These are phyloP conservation scores for Dendrobium chrysotoxum DNA, from an alignment of 106 monocot genomes.

Conservation along the genomic window DNA sequence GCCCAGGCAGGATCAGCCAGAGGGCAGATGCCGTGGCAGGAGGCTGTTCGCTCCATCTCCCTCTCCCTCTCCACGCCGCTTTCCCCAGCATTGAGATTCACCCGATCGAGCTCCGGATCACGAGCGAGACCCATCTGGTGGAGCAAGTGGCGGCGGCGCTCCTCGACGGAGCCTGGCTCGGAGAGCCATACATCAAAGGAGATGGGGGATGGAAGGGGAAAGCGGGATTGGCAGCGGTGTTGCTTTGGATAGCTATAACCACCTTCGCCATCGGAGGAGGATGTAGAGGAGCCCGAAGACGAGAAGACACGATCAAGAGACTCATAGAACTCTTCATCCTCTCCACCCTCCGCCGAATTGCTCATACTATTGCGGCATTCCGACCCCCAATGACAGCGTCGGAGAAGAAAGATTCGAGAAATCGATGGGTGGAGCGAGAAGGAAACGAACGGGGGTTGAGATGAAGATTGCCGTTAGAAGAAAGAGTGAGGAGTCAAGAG, in stretches of 20 bases:
- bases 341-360: constrained; percentile 28
- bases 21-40: constrained; percentile 17
- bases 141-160: constrained; percentile 57
- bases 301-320: constrained; percentile 74
- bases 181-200: constrained; percentile 48
- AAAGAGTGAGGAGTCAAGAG: not conserved
- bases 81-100: not conserved
- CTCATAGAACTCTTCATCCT: constrained; percentile 60
- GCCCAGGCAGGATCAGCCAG: not conserved
- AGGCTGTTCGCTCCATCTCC: constrained; percentile 34
- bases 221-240: constrained; percentile 8
- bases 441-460: not conserved
- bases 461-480: not conserved
- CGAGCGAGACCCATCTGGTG: constrained; percentile 45
- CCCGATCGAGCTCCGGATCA: constrained; percentile 36
- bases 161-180: constrained; percentile 44
- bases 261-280: constrained; percentile 47
- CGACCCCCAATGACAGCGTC: not conserved
- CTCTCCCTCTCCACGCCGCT: constrained; percentile 2
- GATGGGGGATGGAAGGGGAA: constrained; percentile 13
- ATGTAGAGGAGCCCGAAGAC: constrained; percentile 86
- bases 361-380: constrained; percentile 16
- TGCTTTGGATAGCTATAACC: constrained; percentile 4
- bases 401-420: not conserved
- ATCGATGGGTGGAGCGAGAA: not conserved